phyloP scores from a whole-genome alignment of 192 early-diverging fungal genomes.

The Cetraspora pellucida region DNA sequence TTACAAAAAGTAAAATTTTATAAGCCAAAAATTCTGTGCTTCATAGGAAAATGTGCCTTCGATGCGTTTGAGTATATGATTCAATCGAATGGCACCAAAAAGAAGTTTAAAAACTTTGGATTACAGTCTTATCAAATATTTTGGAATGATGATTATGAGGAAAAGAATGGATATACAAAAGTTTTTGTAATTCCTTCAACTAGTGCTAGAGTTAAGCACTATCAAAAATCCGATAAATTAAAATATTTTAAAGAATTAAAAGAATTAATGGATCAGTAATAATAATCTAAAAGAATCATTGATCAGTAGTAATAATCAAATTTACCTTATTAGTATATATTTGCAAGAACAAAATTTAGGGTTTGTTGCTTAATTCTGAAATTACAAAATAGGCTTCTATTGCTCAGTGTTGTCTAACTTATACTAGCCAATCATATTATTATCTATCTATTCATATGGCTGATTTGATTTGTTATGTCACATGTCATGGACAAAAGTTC shows the following conservation, averaged over 20 bases:
- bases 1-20: conserved; percentile 62
- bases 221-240: conserved; percentile 64
- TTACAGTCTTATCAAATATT: conserved; percentile 7
- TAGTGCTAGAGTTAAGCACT: conserved; percentile 68
- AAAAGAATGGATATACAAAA: neutral
- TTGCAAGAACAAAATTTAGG: too few relatives aligned
- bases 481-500: too few relatives aligned
- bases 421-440: too few relatives aligned
- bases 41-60: conserved; percentile 73
- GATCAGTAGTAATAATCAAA: too few relatives aligned
- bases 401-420: too few relatives aligned
- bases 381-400: too few relatives aligned
- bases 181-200: conserved; percentile 14
- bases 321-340: too few relatives aligned
- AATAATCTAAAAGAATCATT: too few relatives aligned
- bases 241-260: conserved; percentile 48
- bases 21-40: conserved; percentile 64
- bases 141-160: neutral
- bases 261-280: conserved; percentile 32
- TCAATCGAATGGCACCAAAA: neutral
- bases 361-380: too few relatives aligned
- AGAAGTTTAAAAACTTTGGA: neutral
- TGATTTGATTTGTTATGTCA: too few relatives aligned
- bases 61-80: conserved; percentile 53
- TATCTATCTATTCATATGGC: too few relatives aligned